Evolutionary conservation across 495 filamentous ascomycete species (phyloP).

Genomic region (Schizothecium vesticola): DNA sequence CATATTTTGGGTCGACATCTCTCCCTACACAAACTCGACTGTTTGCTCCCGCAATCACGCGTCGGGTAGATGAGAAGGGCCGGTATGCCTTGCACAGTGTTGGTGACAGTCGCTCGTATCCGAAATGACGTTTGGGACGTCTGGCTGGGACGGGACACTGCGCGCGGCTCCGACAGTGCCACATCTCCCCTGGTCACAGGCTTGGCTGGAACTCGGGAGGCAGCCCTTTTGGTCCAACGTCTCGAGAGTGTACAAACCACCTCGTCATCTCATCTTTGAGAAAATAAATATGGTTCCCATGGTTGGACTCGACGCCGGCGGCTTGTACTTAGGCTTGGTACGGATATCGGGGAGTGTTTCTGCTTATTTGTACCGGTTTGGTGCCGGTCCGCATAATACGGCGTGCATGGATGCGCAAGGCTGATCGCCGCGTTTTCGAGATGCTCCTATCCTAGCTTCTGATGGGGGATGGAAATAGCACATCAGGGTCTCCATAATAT

Average conservation of each 20-base stretch:
- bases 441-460: neutral
- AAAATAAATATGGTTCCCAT: neutral
- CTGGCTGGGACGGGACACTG: too few species aligned
- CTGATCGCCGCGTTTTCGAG: neutral
- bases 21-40: neutral
- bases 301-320: neutral
- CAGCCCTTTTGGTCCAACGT: neutral
- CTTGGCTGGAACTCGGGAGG: neutral
- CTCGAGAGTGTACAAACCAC: neutral
- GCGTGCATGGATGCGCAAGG: neutral
- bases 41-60: constrained; percentile 1
- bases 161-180: neutral
- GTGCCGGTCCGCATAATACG: neutral
- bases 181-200: neutral
- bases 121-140: neutral
- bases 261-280: neutral
- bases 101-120: neutral
- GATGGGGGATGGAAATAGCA: neutral
- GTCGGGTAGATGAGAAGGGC: neutral
- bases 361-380: neutral
- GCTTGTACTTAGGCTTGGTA: neutral
- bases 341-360: neutral
- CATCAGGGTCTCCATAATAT: neutral
- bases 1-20: constrained; percentile 43
- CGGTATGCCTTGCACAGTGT: neutral